Conservation (phyloP, 176 grass and related monocot genomes). For the Musa beccarii region DNA sequence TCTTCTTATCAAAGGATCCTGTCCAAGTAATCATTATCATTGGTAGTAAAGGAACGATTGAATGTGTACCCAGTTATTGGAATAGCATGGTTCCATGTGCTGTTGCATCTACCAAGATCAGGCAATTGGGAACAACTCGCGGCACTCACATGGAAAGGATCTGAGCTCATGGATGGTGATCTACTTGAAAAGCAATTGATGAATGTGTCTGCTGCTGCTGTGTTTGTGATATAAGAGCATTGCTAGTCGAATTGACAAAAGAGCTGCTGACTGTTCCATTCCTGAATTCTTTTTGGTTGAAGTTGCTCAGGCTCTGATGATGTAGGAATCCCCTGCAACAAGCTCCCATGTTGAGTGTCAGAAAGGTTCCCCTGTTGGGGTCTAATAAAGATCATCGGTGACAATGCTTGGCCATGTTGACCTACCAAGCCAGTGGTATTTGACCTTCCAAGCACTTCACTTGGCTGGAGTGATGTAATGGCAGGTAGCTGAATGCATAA, state of each 20-base stretch:
- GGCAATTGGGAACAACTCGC: constrained; percentile 28
- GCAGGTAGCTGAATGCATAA: constrained; percentile 36
- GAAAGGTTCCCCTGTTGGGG: constrained; percentile 38
- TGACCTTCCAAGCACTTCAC: too few relatives aligned
- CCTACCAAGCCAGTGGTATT: too few relatives aligned
- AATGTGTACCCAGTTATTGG: constrained; percentile 24
- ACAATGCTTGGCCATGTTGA: constrained; percentile 27
- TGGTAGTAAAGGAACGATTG: constrained; percentile 18
- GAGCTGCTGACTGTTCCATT: constrained; percentile 27
- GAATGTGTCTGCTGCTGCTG: constrained; percentile 34
- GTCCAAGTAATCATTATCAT: constrained; percentile 11
- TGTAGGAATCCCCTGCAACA: constrained; percentile 30
- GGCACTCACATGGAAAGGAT: constrained; percentile 13
- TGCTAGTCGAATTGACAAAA: constrained; percentile 34
- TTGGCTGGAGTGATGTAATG: constrained; percentile 47
- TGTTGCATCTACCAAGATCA: constrained; percentile 28
- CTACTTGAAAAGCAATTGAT: constrained; percentile 23
- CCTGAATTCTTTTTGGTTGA: constrained; percentile 47
- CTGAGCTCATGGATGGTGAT: constrained; percentile 19
- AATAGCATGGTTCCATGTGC: constrained; percentile 29
- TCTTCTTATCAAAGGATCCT: constrained; percentile 37
- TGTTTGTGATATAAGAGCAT: constrained; percentile 38
- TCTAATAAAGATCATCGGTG: constrained; percentile 36
- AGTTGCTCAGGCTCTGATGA: constrained; percentile 38
- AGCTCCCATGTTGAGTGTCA: constrained; percentile 30